phyloP scores from a whole-genome alignment of 2,329 filamentous ascomycete species.

The Verticillium tricorpus region DNA sequence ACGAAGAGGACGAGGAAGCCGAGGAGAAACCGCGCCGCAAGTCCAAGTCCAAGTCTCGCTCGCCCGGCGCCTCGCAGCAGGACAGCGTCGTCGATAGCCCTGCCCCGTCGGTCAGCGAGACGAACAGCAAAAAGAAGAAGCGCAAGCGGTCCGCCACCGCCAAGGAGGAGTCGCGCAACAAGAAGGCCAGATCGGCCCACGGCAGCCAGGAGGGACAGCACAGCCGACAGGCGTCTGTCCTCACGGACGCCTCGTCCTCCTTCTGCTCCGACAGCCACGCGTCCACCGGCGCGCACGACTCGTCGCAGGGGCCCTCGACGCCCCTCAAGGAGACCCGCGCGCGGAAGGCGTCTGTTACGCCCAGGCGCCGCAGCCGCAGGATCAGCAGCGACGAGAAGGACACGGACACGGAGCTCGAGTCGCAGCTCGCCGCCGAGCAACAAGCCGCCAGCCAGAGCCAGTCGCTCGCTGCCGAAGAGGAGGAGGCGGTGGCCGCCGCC shows the following conservation, averaged over 20 bases:
- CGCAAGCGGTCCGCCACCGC: constrained; percentile 21
- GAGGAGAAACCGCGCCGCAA: neutral
- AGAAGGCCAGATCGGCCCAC: constrained; percentile 18
- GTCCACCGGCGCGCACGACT: neutral
- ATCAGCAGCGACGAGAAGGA: constrained; percentile 13
- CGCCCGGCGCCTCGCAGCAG: constrained; percentile 1
- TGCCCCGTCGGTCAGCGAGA: constrained; percentile 10
- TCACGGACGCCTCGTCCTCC: neutral
- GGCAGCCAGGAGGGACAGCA: constrained; percentile 13
- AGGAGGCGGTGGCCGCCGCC: constrained; percentile 4
- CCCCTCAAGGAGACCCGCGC: neutral
- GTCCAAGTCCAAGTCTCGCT: constrained; percentile 7
- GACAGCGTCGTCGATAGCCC: neutral
- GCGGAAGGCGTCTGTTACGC: neutral
- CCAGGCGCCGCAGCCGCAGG: neutral
- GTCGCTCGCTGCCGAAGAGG: constrained; percentile 16
- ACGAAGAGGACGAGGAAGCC: constrained; percentile 15
- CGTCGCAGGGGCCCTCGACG: neutral
- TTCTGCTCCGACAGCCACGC: neutral
- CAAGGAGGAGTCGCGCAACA: constrained; percentile 15
- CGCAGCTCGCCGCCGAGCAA: constrained; percentile 36
- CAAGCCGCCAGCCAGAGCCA: constrained; percentile 30
- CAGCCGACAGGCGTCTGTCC: constrained; percentile 7
- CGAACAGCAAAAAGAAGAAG: constrained; percentile 17
- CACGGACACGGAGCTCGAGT: constrained; percentile 36